A percentile compares a stretch with the other conserved stretches of the same genome.
Evolutionary conservation across 1,139 yeast genomes (phyloP).

Genomic region (Pichia sorboxylosa): DNA sequence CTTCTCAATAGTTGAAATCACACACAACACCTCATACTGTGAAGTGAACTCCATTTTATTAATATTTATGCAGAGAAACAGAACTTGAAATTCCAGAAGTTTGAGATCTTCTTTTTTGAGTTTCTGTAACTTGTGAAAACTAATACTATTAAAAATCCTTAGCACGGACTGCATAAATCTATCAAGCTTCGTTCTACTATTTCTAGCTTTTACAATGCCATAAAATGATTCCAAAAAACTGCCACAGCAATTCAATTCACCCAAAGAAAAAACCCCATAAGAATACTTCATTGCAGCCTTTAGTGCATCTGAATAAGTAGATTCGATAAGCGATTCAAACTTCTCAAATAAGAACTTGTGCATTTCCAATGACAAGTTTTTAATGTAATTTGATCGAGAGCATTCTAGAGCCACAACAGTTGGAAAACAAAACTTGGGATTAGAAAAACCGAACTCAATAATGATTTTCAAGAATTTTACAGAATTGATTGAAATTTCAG

Average conservation of each 20-base stretch:
- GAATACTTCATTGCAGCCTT: constrained; percentile 40
- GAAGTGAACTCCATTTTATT: constrained; percentile 28
- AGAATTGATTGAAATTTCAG: constrained; percentile 34
- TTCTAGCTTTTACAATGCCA: constrained; percentile 31
- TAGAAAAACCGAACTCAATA: constrained; percentile 56
- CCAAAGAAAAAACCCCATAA: constrained; percentile 19
- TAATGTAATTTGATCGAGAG: constrained; percentile 34
- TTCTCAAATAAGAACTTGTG: constrained; percentile 48
- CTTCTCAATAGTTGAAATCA: constrained; percentile 18
- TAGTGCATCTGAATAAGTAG: constrained; percentile 56
- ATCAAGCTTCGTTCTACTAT: constrained; percentile 36
- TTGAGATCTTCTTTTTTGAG: constrained; percentile 35
- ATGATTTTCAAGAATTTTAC: constrained; percentile 44
- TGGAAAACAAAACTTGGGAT: constrained; percentile 59
- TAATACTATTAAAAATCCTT: constrained; percentile 26
- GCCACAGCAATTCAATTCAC: constrained; percentile 12
- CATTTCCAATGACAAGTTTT: constrained; percentile 37
- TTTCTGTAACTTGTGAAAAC: constrained; percentile 31
- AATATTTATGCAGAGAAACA: constrained; percentile 31
- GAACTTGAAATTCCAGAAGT: constrained; percentile 23
- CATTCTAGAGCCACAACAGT: constrained; percentile 62
- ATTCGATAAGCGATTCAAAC: constrained; percentile 60
- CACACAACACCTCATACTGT: constrained; percentile 30
- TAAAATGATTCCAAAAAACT: constrained; percentile 28
- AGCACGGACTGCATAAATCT: constrained; percentile 32